phyloP scores from a whole-genome alignment of 768 basidiomycete genomes.

The Amanita subjunquillea region DNA sequence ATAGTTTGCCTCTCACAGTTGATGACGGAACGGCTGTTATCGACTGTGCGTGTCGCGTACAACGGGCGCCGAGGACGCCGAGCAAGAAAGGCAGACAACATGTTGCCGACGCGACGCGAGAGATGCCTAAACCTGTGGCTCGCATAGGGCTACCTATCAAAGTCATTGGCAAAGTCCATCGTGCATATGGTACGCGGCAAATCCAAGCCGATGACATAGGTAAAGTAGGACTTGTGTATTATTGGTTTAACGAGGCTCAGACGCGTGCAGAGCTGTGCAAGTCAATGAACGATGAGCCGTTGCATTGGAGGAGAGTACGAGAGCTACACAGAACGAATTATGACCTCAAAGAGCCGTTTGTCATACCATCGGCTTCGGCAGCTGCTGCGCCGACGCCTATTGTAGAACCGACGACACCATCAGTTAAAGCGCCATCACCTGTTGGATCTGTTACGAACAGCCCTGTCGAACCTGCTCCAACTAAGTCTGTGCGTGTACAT shows the following conservation, averaged over 20 bases:
- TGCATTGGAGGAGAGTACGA: conserved; percentile 43
- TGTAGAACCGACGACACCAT: conserved; percentile 4
- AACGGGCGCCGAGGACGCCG: conserved; percentile 15
- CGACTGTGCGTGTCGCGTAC: conserved; percentile 45
- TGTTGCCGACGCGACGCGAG: conserved; percentile 4
- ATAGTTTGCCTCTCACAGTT: conserved; percentile 27
- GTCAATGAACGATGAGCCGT: conserved; percentile 48
- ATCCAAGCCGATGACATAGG: conserved; percentile 42
- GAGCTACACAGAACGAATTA: conserved; percentile 46
- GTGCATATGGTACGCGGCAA: conserved; percentile 30
- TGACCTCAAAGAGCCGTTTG: conserved; percentile 36
- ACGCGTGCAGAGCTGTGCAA: conserved; percentile 28
- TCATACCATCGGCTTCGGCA: conserved; percentile 24
- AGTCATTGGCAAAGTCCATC: conserved; percentile 35
- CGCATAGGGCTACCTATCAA: conserved; percentile 36
- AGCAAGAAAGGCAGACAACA: conserved; percentile 10
- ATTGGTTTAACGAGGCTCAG: not conserved
- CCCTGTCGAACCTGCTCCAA: conserved; percentile 15
- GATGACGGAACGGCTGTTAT: conserved; percentile 72
- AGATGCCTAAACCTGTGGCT: conserved; percentile 25
- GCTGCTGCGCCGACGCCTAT: conserved; percentile 7
- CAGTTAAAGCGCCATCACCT: conserved; percentile 7
- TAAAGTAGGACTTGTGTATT: conserved; percentile 16
- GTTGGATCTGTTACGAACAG: conserved; percentile 15
- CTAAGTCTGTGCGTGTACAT: conserved; percentile 7